Evolutionary conservation across 2,329 filamentous ascomycete species (phyloP).

Genomic region (Scopulariopsis brevicaulis): DNA sequence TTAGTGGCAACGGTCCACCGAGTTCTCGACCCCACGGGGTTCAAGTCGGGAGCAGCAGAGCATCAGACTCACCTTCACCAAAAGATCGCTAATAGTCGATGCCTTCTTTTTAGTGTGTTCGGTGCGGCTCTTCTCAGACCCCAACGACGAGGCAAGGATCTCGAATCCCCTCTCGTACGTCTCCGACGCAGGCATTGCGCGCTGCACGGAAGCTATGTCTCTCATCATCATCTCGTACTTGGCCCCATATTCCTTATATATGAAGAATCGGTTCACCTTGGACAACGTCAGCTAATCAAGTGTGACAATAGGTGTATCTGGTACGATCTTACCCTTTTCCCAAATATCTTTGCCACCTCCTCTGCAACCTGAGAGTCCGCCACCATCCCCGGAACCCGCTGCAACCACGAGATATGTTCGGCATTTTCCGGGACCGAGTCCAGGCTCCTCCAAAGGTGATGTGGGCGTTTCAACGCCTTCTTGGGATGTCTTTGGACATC

Average conservation of each 20-base stretch:
- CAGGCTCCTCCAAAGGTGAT: constrained; percentile 36
- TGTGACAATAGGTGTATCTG: neutral
- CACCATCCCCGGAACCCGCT: constrained; percentile 36
- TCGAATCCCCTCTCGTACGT: constrained; percentile 80
- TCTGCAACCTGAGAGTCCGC: constrained; percentile 48
- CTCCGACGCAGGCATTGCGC: constrained; percentile 61
- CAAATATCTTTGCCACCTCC: constrained; percentile 50
- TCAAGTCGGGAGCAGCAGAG: neutral
- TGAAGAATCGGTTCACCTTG: constrained; percentile 70
- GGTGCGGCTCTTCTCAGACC: constrained; percentile 53
- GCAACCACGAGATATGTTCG: constrained; percentile 26
- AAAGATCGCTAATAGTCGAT: constrained; percentile 70
- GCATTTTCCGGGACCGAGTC: constrained; percentile 31
- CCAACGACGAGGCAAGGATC: constrained; percentile 63
- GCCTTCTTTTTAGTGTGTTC: constrained; percentile 56
- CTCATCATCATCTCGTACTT: constrained; percentile 80
- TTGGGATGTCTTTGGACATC: constrained; percentile 12
- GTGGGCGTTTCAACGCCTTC: constrained; percentile 10
- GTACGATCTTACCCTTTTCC: constrained; percentile 35
- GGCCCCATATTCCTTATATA: constrained; percentile 85
- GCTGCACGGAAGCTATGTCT: constrained; percentile 59
- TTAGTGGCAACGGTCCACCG: neutral
- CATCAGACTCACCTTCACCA: constrained; percentile 62
- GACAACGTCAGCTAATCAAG: neutral
- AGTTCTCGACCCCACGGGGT: neutral